Percentiles rank a stretch among this genome's conserved stretches.
These are phyloP conservation scores for Fusarium sp. DNA, from an alignment of 2,329 filamentous ascomycete genomes.

Conservation along the genomic window DNA sequence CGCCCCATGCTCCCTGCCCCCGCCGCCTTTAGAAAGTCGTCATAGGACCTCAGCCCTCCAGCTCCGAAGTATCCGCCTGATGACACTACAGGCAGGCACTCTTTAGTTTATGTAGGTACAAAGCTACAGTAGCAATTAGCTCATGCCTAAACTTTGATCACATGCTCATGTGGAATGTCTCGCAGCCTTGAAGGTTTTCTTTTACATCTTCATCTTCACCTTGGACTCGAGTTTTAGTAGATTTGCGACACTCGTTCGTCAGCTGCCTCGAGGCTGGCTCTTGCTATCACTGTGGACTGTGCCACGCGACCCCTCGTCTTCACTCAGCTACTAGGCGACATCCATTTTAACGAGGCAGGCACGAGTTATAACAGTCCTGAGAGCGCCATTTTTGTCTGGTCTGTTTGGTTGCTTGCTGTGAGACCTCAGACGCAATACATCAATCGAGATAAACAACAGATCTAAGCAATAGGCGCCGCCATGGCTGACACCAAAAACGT, in stretches of 20 bases:
- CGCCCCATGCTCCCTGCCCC: slow-evolving; percentile 3
- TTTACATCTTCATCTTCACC: slow-evolving; percentile 12
- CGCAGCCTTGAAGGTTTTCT: slow-evolving; percentile 20
- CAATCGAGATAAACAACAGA: slow-evolving; percentile 9
- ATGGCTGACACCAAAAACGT: slow-evolving; percentile 45
- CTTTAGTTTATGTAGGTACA: background rate
- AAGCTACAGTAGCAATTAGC: slow-evolving; percentile 9
- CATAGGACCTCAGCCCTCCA: slow-evolving; percentile 32
- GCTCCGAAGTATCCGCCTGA: slow-evolving; percentile 42
- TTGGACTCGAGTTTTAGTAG: slow-evolving; percentile 14
- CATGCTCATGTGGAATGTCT: slow-evolving; percentile 43
- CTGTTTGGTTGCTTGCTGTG: background rate
- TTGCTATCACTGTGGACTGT: slow-evolving; percentile 11
- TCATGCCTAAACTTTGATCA: slow-evolving; percentile 31
- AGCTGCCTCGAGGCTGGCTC: slow-evolving; percentile 28
- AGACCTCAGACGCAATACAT: background rate
- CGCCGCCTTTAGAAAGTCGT: slow-evolving; percentile 25
- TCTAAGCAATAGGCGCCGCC: slow-evolving; percentile 6
- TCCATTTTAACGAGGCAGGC: slow-evolving; percentile 10
- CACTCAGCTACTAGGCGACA: slow-evolving; percentile 9
- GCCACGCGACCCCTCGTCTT: slow-evolving; percentile 39
- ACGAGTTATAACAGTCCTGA: slow-evolving; percentile 28
- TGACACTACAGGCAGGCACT: slow-evolving; percentile 32
- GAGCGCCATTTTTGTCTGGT: slow-evolving; percentile 3
- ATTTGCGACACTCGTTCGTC: background rate